phyloP scores from a whole-genome alignment of 306 rosid species.

The Trifolium pratense region DNA sequence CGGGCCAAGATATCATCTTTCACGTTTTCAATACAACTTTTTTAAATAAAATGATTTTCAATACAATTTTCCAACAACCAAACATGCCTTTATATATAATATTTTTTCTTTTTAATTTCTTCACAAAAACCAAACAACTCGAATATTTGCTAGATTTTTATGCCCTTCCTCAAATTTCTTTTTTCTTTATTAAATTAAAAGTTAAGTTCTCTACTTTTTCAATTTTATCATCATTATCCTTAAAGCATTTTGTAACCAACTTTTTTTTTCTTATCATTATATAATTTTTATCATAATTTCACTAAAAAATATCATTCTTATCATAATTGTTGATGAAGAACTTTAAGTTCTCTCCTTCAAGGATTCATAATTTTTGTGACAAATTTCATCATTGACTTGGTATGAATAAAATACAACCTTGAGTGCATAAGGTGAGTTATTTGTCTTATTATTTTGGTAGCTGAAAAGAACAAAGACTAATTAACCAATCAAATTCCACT shows the following conservation, averaged over 20 bases:
- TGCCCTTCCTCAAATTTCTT: neutral
- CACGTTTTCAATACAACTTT: neutral
- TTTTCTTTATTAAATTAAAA: conserved; percentile 28
- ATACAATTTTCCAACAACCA: conserved; percentile 28
- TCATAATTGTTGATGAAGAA: conserved; percentile 26
- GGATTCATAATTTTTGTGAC: conserved; percentile 34
- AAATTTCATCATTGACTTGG: conserved; percentile 45
- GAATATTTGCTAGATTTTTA: conserved; percentile 36
- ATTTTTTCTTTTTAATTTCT: neutral
- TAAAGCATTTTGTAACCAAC: neutral
- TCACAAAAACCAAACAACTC: conserved; percentile 35
- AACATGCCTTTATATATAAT: conserved; percentile 5
- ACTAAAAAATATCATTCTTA: neutral
- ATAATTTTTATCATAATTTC: neutral
- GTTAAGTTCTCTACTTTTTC: conserved; percentile 31
- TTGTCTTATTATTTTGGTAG: conserved; percentile 20
- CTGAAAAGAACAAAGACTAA: neutral
- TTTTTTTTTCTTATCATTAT: neutral
- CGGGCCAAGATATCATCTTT: conserved; percentile 23
- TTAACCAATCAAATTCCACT: conserved; percentile 27
- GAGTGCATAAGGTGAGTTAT: conserved; percentile 64
- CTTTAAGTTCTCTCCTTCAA: conserved; percentile 32
- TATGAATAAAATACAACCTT: conserved; percentile 49
- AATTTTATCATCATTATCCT: conserved; percentile 1
- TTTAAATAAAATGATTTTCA: neutral